Conservation (phyloP, 2,329 filamentous ascomycete species). For the Cladosporium oxysporum region DNA sequence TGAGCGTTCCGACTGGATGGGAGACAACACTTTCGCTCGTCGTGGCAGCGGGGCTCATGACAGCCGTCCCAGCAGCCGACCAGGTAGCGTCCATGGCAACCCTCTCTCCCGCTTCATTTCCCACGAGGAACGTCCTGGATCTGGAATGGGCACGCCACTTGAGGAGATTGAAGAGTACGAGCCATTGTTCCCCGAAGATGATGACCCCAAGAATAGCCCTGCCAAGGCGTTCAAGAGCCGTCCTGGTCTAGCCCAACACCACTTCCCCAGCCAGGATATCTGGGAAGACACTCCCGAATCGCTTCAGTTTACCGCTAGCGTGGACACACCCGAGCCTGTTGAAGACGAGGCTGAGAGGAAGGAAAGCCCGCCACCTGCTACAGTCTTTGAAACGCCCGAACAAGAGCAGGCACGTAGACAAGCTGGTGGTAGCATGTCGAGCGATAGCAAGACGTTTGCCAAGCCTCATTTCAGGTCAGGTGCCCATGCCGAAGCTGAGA, state of each 20-base stretch:
- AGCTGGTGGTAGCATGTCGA: constrained; percentile 37
- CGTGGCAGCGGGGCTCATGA: constrained; percentile 57
- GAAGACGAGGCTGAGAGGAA: constrained; percentile 40
- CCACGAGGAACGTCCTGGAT: constrained; percentile 49
- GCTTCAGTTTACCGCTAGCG: constrained; percentile 73
- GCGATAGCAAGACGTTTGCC: constrained; percentile 58
- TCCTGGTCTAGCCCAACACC: constrained; percentile 52
- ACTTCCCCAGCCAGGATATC: constrained; percentile 92
- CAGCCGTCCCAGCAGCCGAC: constrained; percentile 64
- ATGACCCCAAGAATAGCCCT: constrained; percentile 52
- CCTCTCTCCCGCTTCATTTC: constrained; percentile 57
- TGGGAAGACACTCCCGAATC: constrained; percentile 97
- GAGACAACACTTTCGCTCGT: constrained; percentile 47
- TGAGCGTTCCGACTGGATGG: constrained; percentile 60
- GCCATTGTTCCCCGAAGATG: constrained; percentile 78
- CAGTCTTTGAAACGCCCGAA: constrained; percentile 49
- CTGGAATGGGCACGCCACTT: constrained; percentile 64
- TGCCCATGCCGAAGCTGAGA: constrained; percentile 51
- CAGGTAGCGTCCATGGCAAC: constrained; percentile 60
- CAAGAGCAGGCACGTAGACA: constrained; percentile 54
- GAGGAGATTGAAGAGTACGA: constrained; percentile 94
- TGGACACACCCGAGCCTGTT: constrained; percentile 69
- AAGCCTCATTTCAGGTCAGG: constrained; percentile 59
- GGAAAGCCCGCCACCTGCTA: constrained; percentile 23
- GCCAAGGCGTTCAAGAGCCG: constrained; percentile 60